Conservation (phyloP, 371 early-diverging fungal genomes). For the Apophysomyces ossiformis region DNA sequence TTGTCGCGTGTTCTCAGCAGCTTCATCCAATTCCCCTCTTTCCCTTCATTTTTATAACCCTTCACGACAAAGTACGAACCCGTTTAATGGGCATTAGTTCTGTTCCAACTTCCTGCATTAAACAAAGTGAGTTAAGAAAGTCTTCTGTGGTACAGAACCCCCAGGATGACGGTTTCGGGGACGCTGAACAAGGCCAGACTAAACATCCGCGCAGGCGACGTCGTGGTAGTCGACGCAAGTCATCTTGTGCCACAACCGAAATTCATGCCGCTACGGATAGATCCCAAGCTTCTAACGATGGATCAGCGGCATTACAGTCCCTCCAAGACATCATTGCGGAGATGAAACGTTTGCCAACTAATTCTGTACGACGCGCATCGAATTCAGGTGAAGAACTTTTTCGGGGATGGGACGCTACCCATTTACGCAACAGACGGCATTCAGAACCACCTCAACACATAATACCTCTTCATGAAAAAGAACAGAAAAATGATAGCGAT, state of each 20-base stretch:
- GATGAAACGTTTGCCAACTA: slow-evolving; percentile 35
- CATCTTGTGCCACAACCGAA: slow-evolving; percentile 15
- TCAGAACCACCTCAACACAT: slow-evolving; percentile 34
- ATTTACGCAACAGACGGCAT: slow-evolving; percentile 24
- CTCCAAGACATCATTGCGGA: slow-evolving; percentile 46
- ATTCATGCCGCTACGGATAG: slow-evolving; percentile 10
- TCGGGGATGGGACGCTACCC: neutral
- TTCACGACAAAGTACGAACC: neutral
- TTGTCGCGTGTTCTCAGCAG: slow-evolving; percentile 9
- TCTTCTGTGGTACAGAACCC: neutral
- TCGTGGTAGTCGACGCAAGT: slow-evolving; percentile 26
- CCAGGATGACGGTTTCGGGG: neutral
- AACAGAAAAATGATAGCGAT: neutral
- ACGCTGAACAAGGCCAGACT: slow-evolving; percentile 13
- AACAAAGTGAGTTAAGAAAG: neutral
- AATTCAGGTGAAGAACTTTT: neutral
- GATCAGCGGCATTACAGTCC: slow-evolving; percentile 42
- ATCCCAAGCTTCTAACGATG: slow-evolving; percentile 19
- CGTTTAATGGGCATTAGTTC: neutral
- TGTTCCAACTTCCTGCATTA: neutral
- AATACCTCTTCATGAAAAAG: neutral
- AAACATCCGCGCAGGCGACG: slow-evolving; percentile 26
- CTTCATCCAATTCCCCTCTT: neutral
- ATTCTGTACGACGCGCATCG: slow-evolving; percentile 11
- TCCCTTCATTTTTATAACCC: neutral